Base-by-base conservation (phyloP, 305 asterid genomes). In the Galium porrigens region DNA sequence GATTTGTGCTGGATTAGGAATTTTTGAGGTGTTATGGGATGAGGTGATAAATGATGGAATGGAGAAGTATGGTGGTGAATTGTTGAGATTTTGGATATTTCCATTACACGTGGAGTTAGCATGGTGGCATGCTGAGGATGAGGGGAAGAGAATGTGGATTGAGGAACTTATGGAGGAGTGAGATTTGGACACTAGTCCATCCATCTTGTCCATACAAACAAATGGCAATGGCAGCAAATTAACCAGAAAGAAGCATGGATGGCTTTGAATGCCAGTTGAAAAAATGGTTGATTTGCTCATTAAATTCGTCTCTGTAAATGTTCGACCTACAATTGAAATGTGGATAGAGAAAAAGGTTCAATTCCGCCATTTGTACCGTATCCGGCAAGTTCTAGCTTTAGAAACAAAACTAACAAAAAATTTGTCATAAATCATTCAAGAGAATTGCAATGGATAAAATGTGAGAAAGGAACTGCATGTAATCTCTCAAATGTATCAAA, bases 41-140 rank as follows among this genome's bases (percentile, higher is more conserved):
- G 70, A 63, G 70, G 80, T 71, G 81, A 78, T 76, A 63, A 73
- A 64, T 70, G 65, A 34, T 63, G 72, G 76, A 12, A 64, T 70
- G 74, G 79, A 66, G 78, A 81, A 71, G 65, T 69, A 68, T 76
- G 83, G 83, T 78, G 76, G 70, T 67, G 52, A 74, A 68, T 70
- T 59, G 65, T 77, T 58, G 64, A 65, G 73, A 9, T 52, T 72
- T 76, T 79, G 84, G 84, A 79, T 79, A 76, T 78, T 74, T 72
- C 53, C 12, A 4, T 63, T 71, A 70, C 76, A 79, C 77, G 80
- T 79, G 86, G 79, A 77, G 66, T 0, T 37, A 55, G 25, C 52
- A 15, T 64, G 64, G 58, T 72, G 84, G 84, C 63, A 70, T 56
- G 48, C 34, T 66, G 30, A 68, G 64, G 81, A 75, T 76, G 77